These are phyloP conservation scores for Rhizophagus prolifer DNA, from an alignment of 192 early-diverging fungal genomes.

Conservation along the genomic window DNA sequence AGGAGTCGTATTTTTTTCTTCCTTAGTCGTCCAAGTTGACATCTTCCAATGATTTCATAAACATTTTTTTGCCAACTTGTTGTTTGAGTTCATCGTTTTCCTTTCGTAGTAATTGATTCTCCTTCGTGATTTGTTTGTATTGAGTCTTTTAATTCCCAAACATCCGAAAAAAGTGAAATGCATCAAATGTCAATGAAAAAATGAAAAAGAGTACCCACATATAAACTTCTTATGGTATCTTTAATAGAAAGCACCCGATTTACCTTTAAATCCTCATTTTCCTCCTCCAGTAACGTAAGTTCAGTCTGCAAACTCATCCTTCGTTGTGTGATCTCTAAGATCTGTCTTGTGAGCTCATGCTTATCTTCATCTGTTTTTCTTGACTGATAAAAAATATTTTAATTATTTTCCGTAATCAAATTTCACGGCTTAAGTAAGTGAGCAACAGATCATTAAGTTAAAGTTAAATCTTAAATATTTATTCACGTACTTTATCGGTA, in stretches of 20 bases:
- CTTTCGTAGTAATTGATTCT: slow-evolving; percentile 9
- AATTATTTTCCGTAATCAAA: not conserved
- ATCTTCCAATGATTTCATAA: slow-evolving; percentile 24
- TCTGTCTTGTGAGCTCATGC: slow-evolving; percentile 25
- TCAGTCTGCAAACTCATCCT: slow-evolving; percentile 31
- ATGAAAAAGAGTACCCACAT: slow-evolving; percentile 22
- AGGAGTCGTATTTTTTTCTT: not conserved
- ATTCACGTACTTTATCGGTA: not conserved
- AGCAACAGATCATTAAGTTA: too few species aligned
- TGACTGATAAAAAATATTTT: too few species aligned
- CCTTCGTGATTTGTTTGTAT: slow-evolving; percentile 17
- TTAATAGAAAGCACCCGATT: slow-evolving; percentile 4
- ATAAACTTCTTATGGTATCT: slow-evolving; percentile 12
- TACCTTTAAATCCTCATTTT: slow-evolving; percentile 31
- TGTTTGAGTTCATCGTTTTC: slow-evolving; percentile 29
- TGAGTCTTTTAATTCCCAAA: slow-evolving; percentile 12
- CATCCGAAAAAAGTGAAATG: not conserved
- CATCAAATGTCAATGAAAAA: not conserved
- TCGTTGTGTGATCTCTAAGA: slow-evolving; percentile 30
- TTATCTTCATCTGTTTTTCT: slow-evolving; percentile 16
- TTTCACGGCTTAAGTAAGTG: too few species aligned
- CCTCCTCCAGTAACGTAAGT: slow-evolving; percentile 21
- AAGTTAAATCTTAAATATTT: not conserved
- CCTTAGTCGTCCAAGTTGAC: slow-evolving; percentile 22
- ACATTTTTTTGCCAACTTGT: slow-evolving; percentile 18